Conservation (phyloP, 139 green algal genomes). For the Tetratostichococcus sp. region DNA sequence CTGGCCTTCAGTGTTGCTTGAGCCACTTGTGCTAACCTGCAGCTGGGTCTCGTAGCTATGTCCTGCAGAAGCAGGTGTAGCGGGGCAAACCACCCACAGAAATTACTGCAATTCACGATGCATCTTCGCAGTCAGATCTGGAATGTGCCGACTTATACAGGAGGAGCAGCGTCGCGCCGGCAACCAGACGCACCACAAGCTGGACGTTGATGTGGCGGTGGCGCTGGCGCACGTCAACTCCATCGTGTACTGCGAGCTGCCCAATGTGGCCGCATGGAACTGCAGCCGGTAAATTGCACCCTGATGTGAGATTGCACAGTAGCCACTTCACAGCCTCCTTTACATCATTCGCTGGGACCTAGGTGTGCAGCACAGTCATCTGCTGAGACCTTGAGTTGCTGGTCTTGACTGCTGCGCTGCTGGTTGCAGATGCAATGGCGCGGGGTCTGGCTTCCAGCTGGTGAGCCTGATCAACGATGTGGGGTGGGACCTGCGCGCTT, state of each 20-base stretch:
- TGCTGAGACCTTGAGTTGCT: no score
- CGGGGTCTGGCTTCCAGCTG: constrained; percentile 28
- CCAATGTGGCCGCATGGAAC: constrained; percentile 59
- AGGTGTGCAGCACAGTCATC: no score
- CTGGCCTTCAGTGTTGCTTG: no score
- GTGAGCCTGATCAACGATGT: constrained; percentile 51
- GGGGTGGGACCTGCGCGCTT: constrained; percentile 67
- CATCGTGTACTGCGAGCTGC: constrained; percentile 62
- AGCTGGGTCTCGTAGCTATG: no score
- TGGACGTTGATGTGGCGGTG: constrained; percentile 44
- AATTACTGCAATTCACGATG: no score
- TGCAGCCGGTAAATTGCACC: constrained; percentile 57
- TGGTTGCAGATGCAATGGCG: constrained; percentile 2
- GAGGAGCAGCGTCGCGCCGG: neutral
- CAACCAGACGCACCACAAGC: constrained; percentile 2
- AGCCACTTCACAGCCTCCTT: no score
- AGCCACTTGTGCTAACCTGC: no score
- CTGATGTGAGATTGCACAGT: neutral
- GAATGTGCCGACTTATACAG: neutral
- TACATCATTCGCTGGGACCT: no score
- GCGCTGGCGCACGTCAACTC: constrained; percentile 41
- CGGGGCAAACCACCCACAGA: no score
- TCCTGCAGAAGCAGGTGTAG: no score
- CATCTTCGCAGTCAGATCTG: no score
- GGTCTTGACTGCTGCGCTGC: no score